These are phyloP conservation scores for Rutstroemia sydowiana DNA, from an alignment of 2,329 filamentous ascomycete genomes.

Conservation along the genomic window DNA sequence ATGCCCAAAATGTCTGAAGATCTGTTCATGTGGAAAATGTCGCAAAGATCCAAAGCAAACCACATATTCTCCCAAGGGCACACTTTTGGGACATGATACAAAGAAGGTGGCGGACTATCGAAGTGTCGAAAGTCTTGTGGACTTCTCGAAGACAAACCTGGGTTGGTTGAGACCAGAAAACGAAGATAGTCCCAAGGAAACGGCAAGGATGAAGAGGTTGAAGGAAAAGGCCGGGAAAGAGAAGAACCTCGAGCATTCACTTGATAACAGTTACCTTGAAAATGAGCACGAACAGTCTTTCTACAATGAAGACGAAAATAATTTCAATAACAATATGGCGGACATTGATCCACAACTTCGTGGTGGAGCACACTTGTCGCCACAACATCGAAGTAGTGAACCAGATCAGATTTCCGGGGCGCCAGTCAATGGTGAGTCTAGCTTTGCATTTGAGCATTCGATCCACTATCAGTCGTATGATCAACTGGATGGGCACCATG, in stretches of 20 bases:
- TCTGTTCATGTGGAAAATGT: slow-evolving; percentile 83
- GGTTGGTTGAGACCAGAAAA: slow-evolving; percentile 63
- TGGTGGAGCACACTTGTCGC: neutral
- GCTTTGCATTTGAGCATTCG: neutral
- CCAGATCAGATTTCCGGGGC: neutral
- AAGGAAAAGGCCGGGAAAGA: slow-evolving; percentile 29
- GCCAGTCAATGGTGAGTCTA: neutral
- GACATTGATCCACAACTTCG: slow-evolving; percentile 28
- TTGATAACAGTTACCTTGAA: slow-evolving; percentile 21
- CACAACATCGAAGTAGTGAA: neutral
- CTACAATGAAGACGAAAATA: slow-evolving; percentile 10
- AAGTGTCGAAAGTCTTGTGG: slow-evolving; percentile 82
- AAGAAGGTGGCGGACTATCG: slow-evolving; percentile 82
- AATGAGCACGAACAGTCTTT: slow-evolving; percentile 6
- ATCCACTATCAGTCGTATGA: slow-evolving; percentile 2
- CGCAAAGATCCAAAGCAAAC: slow-evolving; percentile 56
- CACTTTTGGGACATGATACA: slow-evolving; percentile 84
- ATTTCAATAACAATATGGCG: slow-evolving; percentile 16
- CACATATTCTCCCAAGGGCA: slow-evolving; percentile 81
- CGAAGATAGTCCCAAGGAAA: slow-evolving; percentile 40
- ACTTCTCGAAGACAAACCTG: slow-evolving; percentile 84
- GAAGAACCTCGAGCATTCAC: slow-evolving; percentile 23
- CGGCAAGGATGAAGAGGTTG: slow-evolving; percentile 28
- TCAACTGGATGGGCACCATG: slow-evolving; percentile 13
- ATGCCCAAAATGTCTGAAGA: slow-evolving; percentile 77